Conservation (phyloP, 805 yeast genomes). For the Helenozyma baotianmanensis region DNA sequence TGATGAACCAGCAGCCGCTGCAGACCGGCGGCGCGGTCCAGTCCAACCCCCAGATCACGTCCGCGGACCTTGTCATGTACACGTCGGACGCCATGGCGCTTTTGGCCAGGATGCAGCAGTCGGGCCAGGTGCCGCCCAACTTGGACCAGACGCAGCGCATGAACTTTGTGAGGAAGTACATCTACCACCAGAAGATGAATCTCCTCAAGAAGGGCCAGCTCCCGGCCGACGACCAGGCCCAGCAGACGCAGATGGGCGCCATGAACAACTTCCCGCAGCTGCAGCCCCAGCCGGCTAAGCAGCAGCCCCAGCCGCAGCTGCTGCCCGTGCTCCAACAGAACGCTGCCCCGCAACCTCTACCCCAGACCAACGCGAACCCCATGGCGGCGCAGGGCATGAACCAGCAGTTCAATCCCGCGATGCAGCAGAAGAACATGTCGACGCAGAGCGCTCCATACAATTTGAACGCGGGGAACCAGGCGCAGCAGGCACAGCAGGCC, state of each 20-base stretch:
- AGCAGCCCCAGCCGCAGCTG: conserved; percentile 10
- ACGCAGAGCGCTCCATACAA: too few relatives aligned
- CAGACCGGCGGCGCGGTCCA: conserved; percentile 1
- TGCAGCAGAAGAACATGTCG: conserved; percentile 1
- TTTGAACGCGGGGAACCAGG: conserved; percentile 1
- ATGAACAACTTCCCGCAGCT: conserved; percentile 6
- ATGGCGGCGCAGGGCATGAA: neutral
- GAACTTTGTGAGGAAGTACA: conserved; percentile 34
- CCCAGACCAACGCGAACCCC: conserved; percentile 10
- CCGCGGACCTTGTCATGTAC: conserved; percentile 36
- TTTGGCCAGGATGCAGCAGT: conserved; percentile 31
- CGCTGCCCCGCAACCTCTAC: conserved; percentile 8
- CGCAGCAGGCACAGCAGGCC: conserved; percentile 1
- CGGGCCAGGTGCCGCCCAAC: conserved; percentile 28
- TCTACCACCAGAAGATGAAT: conserved; percentile 34
- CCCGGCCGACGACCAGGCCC: too few relatives aligned
- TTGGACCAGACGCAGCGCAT: conserved; percentile 36
- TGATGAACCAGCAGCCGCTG: conserved; percentile 5
- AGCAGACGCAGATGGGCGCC: conserved; percentile 18
- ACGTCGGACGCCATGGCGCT: conserved; percentile 38
- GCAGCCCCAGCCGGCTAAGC: conserved; percentile 7
- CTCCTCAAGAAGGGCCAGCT: too few relatives aligned
- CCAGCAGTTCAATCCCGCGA: neutral
- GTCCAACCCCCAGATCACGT: conserved; percentile 12
- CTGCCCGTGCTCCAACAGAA: conserved; percentile 8